Percentiles rank a stretch among this genome's conserved stretches.
Conservation (phyloP, 495 filamentous ascomycete species). For the Aspergillus biplanus region DNA sequence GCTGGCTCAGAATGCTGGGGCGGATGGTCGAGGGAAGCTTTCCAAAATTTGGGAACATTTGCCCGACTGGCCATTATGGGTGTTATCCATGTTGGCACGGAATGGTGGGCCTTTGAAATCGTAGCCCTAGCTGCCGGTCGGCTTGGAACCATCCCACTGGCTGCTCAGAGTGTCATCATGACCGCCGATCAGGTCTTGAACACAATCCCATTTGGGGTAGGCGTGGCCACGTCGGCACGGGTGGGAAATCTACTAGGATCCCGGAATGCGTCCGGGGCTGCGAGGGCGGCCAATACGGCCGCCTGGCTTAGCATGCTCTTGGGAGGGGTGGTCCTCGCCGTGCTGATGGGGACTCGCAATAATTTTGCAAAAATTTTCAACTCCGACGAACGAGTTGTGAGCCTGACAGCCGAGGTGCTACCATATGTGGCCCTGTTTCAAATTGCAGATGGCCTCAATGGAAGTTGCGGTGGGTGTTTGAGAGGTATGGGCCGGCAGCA, state of each 20-base stretch:
- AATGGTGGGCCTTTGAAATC: slow-evolving; percentile 98
- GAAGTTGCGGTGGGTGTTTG: slow-evolving; percentile 79
- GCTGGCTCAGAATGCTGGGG: slow-evolving; percentile 82
- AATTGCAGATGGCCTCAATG: slow-evolving; percentile 88
- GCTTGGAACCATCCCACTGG: slow-evolving; percentile 80
- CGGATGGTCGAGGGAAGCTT: slow-evolving; percentile 68
- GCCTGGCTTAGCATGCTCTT: slow-evolving; percentile 73
- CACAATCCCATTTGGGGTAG: slow-evolving; percentile 89
- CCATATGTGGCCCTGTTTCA: slow-evolving; percentile 93
- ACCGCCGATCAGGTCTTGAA: slow-evolving; percentile 92
- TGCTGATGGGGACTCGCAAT: slow-evolving; percentile 74
- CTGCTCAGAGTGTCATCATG: slow-evolving; percentile 93
- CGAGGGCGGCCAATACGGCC: slow-evolving; percentile 75
- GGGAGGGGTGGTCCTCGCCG: slow-evolving; percentile 68
- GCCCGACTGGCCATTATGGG: slow-evolving; percentile 76
- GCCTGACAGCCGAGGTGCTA: slow-evolving; percentile 78
- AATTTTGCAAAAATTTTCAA: slow-evolving; percentile 86
- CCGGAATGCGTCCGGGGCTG: slow-evolving; percentile 67
- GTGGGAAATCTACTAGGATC: slow-evolving; percentile 85
- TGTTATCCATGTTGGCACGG: slow-evolving; percentile 86
- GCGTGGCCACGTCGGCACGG: slow-evolving; percentile 78
- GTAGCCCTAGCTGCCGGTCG: slow-evolving; percentile 87
- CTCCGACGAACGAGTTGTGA: slow-evolving; percentile 73
- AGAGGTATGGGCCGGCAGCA: slow-evolving; percentile 89
- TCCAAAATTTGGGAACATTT: slow-evolving; percentile 72